phyloP scores from a whole-genome alignment of 139 green algal species.

The Nannochloris sp. region DNA sequence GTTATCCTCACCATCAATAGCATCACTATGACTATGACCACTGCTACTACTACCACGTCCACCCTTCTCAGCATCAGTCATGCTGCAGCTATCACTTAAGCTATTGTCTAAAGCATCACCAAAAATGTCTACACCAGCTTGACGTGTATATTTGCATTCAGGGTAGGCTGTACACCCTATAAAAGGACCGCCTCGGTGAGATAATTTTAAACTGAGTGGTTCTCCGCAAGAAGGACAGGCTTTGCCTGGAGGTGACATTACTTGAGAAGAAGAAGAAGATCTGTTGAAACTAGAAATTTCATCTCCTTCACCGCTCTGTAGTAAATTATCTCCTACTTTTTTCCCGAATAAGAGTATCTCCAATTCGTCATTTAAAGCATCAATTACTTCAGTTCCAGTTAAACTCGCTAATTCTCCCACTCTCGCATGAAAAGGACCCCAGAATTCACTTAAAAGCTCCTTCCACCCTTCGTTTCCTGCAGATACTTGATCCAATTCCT shows the following conservation, averaged over 20 bases:
- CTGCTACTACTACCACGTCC: no score
- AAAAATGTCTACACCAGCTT: no score
- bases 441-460: constrained; percentile 56
- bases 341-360: constrained; percentile 31
- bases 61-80: no score
- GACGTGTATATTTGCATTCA: constrained; percentile 32
- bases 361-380: constrained; percentile 47
- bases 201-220: constrained; percentile 21
- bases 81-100: no score
- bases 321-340: no score
- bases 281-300: no score
- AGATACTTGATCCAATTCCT: constrained; percentile 57
- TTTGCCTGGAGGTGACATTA: neutral
- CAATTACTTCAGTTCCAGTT: constrained; percentile 46
- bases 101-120: no score
- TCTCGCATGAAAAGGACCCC: constrained; percentile 43
- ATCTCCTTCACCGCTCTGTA: no score
- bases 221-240: constrained; percentile 6
- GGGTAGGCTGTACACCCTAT: constrained; percentile 50
- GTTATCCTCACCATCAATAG: no score
- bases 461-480: constrained; percentile 34
- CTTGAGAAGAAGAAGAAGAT: neutral
- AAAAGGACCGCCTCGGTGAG: constrained; percentile 16
- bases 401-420: constrained; percentile 24
- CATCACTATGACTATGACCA: no score